Conservation (phyloP, 176 grass and related monocot species). For the Pharus latifolius region DNA sequence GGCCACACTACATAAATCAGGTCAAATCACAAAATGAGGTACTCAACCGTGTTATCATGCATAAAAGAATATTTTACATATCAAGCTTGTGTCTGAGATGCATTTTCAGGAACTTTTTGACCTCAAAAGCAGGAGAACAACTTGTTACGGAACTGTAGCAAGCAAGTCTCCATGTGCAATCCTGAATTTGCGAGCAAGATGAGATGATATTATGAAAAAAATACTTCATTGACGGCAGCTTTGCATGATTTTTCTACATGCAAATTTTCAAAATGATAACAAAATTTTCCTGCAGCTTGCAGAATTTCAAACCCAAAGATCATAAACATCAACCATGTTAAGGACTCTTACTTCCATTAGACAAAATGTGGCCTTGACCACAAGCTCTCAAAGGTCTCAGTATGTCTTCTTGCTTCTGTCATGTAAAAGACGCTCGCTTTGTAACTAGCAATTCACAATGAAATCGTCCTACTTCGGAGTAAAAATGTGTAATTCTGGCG, state of each 20-base stretch:
- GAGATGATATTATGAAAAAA: not conserved
- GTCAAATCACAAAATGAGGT: not conserved
- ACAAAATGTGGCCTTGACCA: not conserved
- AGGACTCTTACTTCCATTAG: not conserved
- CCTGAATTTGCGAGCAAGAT: not conserved
- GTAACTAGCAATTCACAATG: not conserved
- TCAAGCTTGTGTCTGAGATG: not conserved
- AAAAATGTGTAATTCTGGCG: not conserved
- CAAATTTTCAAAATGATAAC: too few relatives aligned
- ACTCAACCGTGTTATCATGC: not conserved
- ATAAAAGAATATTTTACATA: not conserved
- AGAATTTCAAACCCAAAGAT: not conserved
- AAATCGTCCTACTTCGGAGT: too few relatives aligned
- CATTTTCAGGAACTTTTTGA: not conserved
- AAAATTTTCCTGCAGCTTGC: too few relatives aligned
- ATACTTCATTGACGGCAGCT: not conserved
- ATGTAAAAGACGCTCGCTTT: too few relatives aligned
- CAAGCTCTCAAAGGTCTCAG: not conserved
- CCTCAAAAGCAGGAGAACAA: not conserved
- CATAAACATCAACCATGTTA: not conserved
- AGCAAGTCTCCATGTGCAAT: not conserved
- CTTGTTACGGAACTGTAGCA: not conserved
- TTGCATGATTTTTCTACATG: not conserved
- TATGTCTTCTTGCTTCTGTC: too few relatives aligned
- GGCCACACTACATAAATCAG: not conserved